A percentile compares a stretch with the other conserved stretches of the same genome.
phyloP scores from a whole-genome alignment of 768 basidiomycete genomes.

The Lentinula boryana region DNA sequence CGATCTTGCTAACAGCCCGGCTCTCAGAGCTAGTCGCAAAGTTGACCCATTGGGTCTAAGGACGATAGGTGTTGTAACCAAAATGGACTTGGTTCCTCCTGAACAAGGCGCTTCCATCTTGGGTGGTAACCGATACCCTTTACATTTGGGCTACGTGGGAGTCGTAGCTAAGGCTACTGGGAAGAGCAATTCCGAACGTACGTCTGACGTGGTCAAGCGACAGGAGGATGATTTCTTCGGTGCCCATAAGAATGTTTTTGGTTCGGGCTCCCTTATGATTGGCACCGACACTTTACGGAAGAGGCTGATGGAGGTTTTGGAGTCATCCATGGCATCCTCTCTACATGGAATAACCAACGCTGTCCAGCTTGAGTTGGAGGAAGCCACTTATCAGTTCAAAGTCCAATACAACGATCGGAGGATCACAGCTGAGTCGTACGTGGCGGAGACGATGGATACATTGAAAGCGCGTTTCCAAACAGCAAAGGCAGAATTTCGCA shows the following conservation, averaged over 20 bases:
- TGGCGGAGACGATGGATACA: constrained; percentile 93
- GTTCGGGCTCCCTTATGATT: constrained; percentile 67
- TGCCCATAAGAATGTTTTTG: constrained; percentile 56
- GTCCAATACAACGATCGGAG: constrained; percentile 96
- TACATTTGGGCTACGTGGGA: constrained; percentile 95
- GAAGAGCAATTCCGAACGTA: constrained; percentile 46
- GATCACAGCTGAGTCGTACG: constrained; percentile 93
- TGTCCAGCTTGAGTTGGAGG: constrained; percentile 95
- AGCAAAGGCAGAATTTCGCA: constrained; percentile 78
- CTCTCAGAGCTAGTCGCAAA: constrained; percentile 85
- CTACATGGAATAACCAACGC: constrained; percentile 96
- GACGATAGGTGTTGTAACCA: constrained; percentile 96
- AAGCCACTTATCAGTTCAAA: constrained; percentile 98
- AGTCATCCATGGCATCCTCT: constrained; percentile 95
- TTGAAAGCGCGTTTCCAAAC: constrained; percentile 89
- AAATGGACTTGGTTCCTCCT: constrained; percentile 95
- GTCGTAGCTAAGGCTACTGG: constrained; percentile 82
- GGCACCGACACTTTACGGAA: constrained; percentile 88
- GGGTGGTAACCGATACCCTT: constrained; percentile 88
- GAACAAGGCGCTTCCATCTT: constrained; percentile 79
- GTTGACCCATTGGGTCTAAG: constrained; percentile 93
- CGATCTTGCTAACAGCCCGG: constrained; percentile 96
- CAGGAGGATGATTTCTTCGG: constrained; percentile 68
- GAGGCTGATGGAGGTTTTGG: constrained; percentile 94
- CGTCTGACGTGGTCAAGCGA: constrained; percentile 43